These are phyloP conservation scores for Buxus sempervirens DNA, from an alignment of 164 flowering plant genomes.

Conservation along the genomic window DNA sequence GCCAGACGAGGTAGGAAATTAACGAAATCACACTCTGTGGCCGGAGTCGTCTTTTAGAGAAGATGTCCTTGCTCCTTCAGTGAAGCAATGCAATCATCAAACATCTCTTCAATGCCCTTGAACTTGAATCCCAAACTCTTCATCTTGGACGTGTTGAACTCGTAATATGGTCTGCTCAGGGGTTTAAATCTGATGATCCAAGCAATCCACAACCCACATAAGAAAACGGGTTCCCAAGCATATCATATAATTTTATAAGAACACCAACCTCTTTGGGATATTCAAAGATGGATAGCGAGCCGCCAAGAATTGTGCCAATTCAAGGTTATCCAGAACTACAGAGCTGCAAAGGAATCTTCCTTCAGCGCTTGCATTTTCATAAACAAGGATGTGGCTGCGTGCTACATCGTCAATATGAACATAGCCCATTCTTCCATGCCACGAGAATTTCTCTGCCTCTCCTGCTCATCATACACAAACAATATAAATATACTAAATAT, in stretches of 20 bases:
- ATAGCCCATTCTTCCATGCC: slow-evolving; percentile 92
- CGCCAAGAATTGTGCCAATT: slow-evolving; percentile 45
- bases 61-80: slow-evolving; percentile 62
- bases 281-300: slow-evolving; percentile 57
- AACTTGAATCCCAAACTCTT: slow-evolving; percentile 66
- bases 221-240: too few species aligned
- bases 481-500: too few species aligned
- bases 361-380: slow-evolving; percentile 45
- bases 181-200: slow-evolving; percentile 57
- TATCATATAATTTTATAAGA: too few species aligned
- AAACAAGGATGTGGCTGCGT: slow-evolving; percentile 65
- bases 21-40: too few species aligned
- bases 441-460: slow-evolving; percentile 50
- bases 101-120: slow-evolving; percentile 76
- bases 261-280: slow-evolving; percentile 51
- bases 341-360: slow-evolving; percentile 87
- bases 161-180: slow-evolving; percentile 48
- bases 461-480: slow-evolving; percentile 35
- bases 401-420: slow-evolving; percentile 95
- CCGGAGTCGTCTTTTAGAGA: background rate
- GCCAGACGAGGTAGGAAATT: too few species aligned
- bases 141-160: slow-evolving; percentile 60
- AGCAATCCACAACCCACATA: slow-evolving; percentile 12
- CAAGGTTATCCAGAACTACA: slow-evolving; percentile 48
- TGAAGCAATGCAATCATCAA: slow-evolving; percentile 74